These are phyloP conservation scores for Trichosporon sp. DNA, from an alignment of 1,284 basidiomycete genomes.

Conservation along the genomic window DNA sequence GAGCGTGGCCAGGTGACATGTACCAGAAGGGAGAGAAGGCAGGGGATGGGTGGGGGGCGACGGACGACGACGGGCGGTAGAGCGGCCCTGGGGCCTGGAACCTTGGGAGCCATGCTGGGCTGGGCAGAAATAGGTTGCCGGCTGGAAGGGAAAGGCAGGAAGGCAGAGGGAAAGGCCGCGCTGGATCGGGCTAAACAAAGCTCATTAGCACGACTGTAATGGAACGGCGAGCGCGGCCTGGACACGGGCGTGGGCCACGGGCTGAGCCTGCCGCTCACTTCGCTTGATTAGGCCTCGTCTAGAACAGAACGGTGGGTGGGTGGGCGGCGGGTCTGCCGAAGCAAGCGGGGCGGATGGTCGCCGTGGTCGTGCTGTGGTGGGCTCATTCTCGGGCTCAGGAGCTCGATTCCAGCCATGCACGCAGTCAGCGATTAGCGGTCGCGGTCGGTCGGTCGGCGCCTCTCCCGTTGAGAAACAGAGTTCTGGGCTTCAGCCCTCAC, in stretches of 20 bases:
- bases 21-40: neutral
- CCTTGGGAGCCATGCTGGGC: neutral
- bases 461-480: slow-evolving; percentile 1
- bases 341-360: neutral
- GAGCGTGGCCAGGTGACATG: slow-evolving; percentile 3
- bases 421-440: too few relatives aligned
- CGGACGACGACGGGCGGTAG: neutral
- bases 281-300: neutral
- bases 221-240: too few relatives aligned
- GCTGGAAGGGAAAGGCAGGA: neutral
- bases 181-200: neutral
- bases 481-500: neutral
- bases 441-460: slow-evolving; percentile 3
- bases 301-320: too few relatives aligned
- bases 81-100: slow-evolving; percentile 3
- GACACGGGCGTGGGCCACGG: too few relatives aligned
- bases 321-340: neutral
- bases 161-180: too few relatives aligned
- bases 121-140: neutral
- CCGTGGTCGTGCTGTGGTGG: neutral
- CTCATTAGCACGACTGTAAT: neutral
- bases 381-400: neutral
- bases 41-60: neutral
- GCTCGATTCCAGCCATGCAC: neutral
- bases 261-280: neutral